phyloP scores from a whole-genome alignment of 23 red algal species.

The Cyanidium caldarium region DNA sequence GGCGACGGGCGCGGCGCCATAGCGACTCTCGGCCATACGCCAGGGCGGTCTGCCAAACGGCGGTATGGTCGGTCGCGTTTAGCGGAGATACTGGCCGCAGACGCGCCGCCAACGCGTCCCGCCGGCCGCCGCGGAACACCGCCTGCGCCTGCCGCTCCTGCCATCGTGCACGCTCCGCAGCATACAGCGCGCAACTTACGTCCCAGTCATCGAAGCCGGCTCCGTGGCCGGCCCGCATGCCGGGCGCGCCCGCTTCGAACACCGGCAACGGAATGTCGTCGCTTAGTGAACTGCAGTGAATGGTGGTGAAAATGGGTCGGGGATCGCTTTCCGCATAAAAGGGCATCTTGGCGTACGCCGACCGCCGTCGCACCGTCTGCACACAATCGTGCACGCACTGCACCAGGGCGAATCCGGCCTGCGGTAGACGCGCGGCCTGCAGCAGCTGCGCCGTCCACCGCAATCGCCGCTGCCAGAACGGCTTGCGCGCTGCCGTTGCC shows the following conservation, averaged over 20 bases:
- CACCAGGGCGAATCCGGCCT: background rate
- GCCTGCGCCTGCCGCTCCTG: constrained; percentile 31
- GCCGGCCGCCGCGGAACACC: constrained; percentile 64
- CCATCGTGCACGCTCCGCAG: constrained; percentile 41
- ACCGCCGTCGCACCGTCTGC: constrained; percentile 61
- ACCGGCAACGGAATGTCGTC: constrained; percentile 98
- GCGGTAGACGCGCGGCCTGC: background rate
- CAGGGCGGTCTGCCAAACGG: too few species aligned
- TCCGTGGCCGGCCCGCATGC: constrained; percentile 4
- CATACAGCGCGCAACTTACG: constrained; percentile 43
- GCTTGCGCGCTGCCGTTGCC: background rate
- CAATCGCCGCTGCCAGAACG: background rate
- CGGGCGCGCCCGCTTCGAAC: constrained; percentile 43
- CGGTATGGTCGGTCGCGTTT: too few species aligned
- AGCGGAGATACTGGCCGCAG: too few species aligned
- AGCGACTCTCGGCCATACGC: background rate
- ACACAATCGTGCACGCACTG: constrained; percentile 85
- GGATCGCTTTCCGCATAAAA: constrained; percentile 22
- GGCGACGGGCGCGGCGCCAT: background rate
- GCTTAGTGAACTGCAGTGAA: constrained; percentile 60
- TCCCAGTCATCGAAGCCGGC: constrained; percentile 72
- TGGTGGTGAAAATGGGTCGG: constrained; percentile 69
- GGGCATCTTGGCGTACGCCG: constrained; percentile 38
- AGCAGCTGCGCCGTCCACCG: background rate
- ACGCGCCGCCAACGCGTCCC: background rate